Evolutionary conservation across 2,329 filamentous ascomycete species (phyloP), one percentile per base, ranked within the genome.

Genomic region (Blumeria graminis): DNA sequence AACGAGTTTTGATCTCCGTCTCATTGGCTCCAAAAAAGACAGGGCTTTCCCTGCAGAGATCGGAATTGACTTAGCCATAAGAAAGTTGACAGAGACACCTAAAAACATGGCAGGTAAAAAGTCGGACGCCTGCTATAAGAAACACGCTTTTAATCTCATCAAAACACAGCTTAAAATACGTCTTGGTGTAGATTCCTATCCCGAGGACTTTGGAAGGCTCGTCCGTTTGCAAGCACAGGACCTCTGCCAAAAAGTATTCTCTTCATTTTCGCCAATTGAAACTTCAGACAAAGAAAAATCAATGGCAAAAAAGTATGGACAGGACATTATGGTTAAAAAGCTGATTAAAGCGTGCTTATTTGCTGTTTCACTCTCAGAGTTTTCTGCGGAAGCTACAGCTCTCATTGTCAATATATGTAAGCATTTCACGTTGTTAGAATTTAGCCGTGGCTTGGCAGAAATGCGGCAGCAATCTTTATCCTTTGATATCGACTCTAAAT

Each of bases 201-300:
- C 90, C 0, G 92, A 98, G 7, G 90, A 98, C 61, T 78, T 96
- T 60, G 81, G 86, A 3, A 78, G 86, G 48, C 74, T 93, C 8
- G 77, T 99, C 51, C 82, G 92, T 38, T 75, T 96, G 5, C 86
- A 96, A 67, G 89, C 87, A 0, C 85, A 94, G 63, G 92, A 98
- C 63, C 71, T 96, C 3, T 76, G 79, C 56, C 81, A 88, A 54
- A 76, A 77, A 55, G 82, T 85, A 57, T 75, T 83, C 57, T 76
- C 83, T 57, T 71, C 80, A 1, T 75, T 83, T 57, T 76, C 83
- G 57, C 71, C 80, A 1, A 81, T 94, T 58, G 82, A 85, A 56
- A 75, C 77, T 11, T 84, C 85, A 0, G 86, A 94, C 61, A 77
- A 84, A 46, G 79, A 86, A 39, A 84, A 83, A 62, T 95, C 89